Conservation (phyloP, 352 stramenopile genomes). For the Phytophthora pluvialis region DNA sequence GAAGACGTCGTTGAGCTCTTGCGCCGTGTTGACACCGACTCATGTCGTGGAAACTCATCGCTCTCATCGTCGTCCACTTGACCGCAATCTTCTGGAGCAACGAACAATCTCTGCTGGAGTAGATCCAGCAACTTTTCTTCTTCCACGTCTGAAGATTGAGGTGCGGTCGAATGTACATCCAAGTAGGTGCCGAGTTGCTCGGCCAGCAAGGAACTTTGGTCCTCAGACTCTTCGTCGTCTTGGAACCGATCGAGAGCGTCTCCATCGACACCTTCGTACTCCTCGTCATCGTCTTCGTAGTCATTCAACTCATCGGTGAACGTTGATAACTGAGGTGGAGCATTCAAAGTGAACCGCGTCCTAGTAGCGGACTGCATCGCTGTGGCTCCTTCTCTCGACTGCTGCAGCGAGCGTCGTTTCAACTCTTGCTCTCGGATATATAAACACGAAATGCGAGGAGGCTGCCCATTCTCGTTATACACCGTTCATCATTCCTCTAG, state of each 20-base stretch:
- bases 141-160: constrained; percentile 4
- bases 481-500: constrained; percentile 15
- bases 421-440: constrained; percentile 7
- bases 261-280: constrained; percentile 27
- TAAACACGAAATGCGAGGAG: constrained; percentile 14
- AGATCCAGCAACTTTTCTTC: constrained; percentile 28
- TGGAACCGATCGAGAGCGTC: constrained; percentile 14
- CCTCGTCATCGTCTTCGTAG: constrained; percentile 39
- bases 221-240: constrained; percentile 3
- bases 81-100: neutral
- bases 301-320: constrained; percentile 25
- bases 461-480: constrained; percentile 23
- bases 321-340: constrained; percentile 14
- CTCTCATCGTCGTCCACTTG: constrained; percentile 1
- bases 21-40: constrained; percentile 5
- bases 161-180: neutral
- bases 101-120: constrained; percentile 23
- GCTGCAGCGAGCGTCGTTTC: constrained; percentile 22
- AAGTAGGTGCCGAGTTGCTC: constrained; percentile 29
- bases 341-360: constrained; percentile 29
- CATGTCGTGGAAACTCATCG: neutral
- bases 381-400: neutral
- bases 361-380: constrained; percentile 14
- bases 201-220: constrained; percentile 10
- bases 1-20: constrained; percentile 17